A percentile compares a stretch with the other conserved stretches of the same genome.
Conservation (phyloP, 768 basidiomycete genomes). For the Auricularia heimuer region DNA sequence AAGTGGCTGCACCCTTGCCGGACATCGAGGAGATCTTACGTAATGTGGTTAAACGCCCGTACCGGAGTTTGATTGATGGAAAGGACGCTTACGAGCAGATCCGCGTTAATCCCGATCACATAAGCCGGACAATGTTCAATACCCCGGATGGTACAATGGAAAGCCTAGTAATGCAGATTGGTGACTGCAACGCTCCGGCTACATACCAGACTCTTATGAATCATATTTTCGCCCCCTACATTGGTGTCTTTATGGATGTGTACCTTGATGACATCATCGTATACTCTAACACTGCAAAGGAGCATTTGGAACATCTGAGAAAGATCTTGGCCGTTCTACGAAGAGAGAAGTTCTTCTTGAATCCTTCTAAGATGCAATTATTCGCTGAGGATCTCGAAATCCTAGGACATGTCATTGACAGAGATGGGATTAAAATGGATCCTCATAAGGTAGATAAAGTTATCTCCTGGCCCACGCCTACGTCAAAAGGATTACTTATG, state of each 20-base stretch:
- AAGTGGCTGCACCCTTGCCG: constrained; percentile 3
- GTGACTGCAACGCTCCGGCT: constrained; percentile 10
- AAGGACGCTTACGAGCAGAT: constrained; percentile 13
- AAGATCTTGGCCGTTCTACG: constrained; percentile 8
- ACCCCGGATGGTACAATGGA: constrained; percentile 11
- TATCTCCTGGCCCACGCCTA: not conserved
- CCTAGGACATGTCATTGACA: constrained; percentile 2
- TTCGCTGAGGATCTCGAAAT: not conserved
- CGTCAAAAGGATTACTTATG: not conserved
- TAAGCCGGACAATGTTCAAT: constrained; percentile 7
- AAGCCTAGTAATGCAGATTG: constrained; percentile 12
- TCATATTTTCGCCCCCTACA: constrained; percentile 6
- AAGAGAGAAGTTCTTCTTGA: constrained; percentile 8
- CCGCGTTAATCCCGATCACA: constrained; percentile 1
- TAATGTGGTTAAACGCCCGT: not conserved
- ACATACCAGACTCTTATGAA: constrained; percentile 10
- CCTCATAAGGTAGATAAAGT: constrained; percentile 1
- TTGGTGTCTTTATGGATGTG: constrained; percentile 11
- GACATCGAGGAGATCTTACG: constrained; percentile 5
- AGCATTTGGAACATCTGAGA: constrained; percentile 7
- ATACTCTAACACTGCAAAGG: constrained; percentile 9
- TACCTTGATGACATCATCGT: constrained; percentile 13
- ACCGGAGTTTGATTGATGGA: constrained; percentile 9
- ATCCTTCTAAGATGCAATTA: constrained; percentile 1
- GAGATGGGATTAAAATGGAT: constrained; percentile 3